phyloP scores from a whole-genome alignment of 768 basidiomycete species.

The Kwoniella bestiolae region DNA sequence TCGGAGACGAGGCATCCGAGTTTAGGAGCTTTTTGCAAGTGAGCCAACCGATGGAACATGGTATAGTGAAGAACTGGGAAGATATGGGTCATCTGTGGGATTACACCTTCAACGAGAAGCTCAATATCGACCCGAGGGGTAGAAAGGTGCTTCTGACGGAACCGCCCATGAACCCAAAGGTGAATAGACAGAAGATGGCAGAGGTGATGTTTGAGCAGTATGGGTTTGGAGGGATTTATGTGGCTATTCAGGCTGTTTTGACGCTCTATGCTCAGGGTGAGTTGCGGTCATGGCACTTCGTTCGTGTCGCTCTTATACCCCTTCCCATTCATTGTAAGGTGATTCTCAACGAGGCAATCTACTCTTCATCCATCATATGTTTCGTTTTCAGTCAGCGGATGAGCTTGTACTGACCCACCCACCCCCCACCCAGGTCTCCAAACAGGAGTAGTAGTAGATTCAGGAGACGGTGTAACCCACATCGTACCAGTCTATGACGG shows the following conservation, averaged over 20 bases:
- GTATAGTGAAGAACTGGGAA: conserved; percentile 98
- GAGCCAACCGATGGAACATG: conserved; percentile 98
- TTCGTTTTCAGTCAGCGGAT: no score
- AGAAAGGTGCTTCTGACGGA: conserved; percentile 92
- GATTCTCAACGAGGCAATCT: no score
- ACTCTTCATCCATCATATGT: no score
- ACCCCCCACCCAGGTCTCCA: conserved; percentile 72
- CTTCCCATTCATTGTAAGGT: no score
- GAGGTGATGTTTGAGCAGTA: conserved; percentile 99
- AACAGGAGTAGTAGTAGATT: conserved; percentile 98
- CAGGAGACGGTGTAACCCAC: conserved; percentile 98
- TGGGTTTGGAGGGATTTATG: conserved; percentile 91
- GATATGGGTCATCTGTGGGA: conserved; percentile 99
- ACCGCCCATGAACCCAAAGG: conserved; percentile 98
- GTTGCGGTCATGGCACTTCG: conserved; percentile 46
- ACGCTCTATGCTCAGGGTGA: conserved; percentile 97
- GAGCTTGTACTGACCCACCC: neutral
- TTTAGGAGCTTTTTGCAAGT: conserved; percentile 95
- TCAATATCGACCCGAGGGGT: conserved; percentile 81
- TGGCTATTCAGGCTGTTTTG: conserved; percentile 97
- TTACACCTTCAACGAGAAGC: conserved; percentile 96
- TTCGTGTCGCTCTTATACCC: neutral
- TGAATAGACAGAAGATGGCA: conserved; percentile 88
- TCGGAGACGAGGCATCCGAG: conserved; percentile 94
- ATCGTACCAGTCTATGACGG: conserved; percentile 99